A percentile compares a stretch with the other conserved stretches of the same genome.
phyloP scores from a whole-genome alignment of 1,284 basidiomycete species.

The Blastosporella zonata region DNA sequence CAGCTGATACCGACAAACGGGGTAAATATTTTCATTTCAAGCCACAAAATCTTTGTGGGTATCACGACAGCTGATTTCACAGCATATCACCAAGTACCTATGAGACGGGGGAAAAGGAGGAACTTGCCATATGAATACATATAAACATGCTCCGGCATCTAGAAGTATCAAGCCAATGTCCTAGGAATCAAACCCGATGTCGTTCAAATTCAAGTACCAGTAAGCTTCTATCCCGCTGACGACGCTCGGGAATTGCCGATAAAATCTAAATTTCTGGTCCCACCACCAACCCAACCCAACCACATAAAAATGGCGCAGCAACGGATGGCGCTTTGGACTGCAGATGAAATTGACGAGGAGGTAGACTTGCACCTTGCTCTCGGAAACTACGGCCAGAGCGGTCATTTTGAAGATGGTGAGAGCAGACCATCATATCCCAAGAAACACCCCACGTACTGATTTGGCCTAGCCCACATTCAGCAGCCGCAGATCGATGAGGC shows the following conservation, averaged over 20 bases:
- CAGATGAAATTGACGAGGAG: constrained; percentile 75
- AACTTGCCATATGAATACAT: not conserved
- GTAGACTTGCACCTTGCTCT: constrained; percentile 71
- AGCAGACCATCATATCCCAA: not conserved
- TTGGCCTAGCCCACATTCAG: constrained; percentile 36
- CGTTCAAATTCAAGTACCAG: no score
- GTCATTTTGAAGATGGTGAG: constrained; percentile 69
- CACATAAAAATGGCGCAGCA: constrained; percentile 51
- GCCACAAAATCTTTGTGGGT: not conserved
- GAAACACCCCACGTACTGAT: not conserved
- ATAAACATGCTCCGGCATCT: no score
- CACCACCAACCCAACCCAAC: constrained; percentile 11
- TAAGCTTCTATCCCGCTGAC: no score
- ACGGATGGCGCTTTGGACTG: constrained; percentile 64
- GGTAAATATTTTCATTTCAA: not conserved
- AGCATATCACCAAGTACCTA: not conserved
- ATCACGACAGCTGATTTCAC: not conserved
- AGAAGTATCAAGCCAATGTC: no score
- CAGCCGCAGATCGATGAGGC: constrained; percentile 66
- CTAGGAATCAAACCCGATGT: no score
- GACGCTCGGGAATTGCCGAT: constrained; percentile 23
- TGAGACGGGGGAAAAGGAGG: not conserved
- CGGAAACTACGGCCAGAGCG: constrained; percentile 64
- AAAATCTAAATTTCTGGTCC: constrained; percentile 25
- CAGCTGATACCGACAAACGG: not conserved